Evolutionary conservation across 1,284 basidiomycete genomes (phyloP).

Genomic region (Ganoderma resinaceum): DNA sequence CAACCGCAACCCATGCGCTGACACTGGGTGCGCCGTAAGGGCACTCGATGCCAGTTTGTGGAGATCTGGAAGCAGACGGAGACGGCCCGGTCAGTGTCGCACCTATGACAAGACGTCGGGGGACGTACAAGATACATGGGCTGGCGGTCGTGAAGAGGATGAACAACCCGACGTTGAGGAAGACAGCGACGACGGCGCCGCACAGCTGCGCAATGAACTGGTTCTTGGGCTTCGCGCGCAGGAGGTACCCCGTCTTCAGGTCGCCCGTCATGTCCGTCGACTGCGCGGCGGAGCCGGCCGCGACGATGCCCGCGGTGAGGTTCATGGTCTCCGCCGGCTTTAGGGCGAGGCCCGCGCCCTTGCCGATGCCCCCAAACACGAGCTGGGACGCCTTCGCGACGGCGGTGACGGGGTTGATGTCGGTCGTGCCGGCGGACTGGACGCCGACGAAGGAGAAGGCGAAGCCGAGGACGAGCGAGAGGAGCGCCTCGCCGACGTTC

Average conservation of each 20-base stretch:
- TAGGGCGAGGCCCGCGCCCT: slow-evolving; percentile 47
- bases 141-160: slow-evolving; percentile 69
- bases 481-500: slow-evolving; percentile 65
- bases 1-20: slow-evolving; percentile 69
- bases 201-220: slow-evolving; percentile 71
- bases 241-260: slow-evolving; percentile 75
- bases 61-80: neutral
- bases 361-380: slow-evolving; percentile 66
- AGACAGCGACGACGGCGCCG: slow-evolving; percentile 64
- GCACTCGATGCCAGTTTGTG: slow-evolving; percentile 39
- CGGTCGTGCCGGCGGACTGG: slow-evolving; percentile 64
- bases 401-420: slow-evolving; percentile 66
- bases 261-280: slow-evolving; percentile 56
- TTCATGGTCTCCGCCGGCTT: slow-evolving; percentile 59
- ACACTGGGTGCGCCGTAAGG: slow-evolving; percentile 69
- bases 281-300: slow-evolving; percentile 66
- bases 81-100: slow-evolving; percentile 7
- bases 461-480: slow-evolving; percentile 66
- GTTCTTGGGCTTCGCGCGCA: slow-evolving; percentile 69
- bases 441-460: slow-evolving; percentile 76
- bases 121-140: slow-evolving; percentile 60
- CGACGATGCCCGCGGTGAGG: slow-evolving; percentile 64
- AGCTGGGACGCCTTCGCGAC: slow-evolving; percentile 68
- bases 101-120: slow-evolving; percentile 31
- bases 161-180: slow-evolving; percentile 65